Evolutionary conservation across 2,329 filamentous ascomycete species (phyloP).

Genomic region (Colletotrichum melonis): DNA sequence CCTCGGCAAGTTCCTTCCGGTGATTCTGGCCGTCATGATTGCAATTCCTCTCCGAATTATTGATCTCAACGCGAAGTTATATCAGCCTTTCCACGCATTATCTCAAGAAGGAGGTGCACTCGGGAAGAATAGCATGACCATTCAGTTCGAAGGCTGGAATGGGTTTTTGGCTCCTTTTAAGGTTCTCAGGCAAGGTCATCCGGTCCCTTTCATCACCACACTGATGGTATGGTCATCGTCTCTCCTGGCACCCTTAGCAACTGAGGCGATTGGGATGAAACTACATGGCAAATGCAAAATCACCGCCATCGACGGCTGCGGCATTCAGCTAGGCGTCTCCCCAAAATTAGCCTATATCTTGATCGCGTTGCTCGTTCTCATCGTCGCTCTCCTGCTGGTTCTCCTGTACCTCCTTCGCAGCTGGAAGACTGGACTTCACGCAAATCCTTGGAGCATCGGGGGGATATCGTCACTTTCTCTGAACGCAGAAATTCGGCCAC

Average conservation of each 20-base stretch:
- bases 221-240: constrained; percentile 47
- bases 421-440: constrained; percentile 51
- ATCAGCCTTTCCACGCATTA: constrained; percentile 57
- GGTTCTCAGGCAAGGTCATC: constrained; percentile 47
- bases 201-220: constrained; percentile 51
- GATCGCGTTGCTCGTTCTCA: constrained; percentile 44
- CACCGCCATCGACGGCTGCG: constrained; percentile 45
- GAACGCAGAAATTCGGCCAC: constrained; percentile 43
- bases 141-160: constrained; percentile 52
- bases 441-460: constrained; percentile 54
- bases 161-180: constrained; percentile 49
- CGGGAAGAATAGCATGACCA: constrained; percentile 54
- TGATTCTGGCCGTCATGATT: constrained; percentile 52
- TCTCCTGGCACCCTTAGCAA: constrained; percentile 51
- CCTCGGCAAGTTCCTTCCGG: constrained; percentile 54
- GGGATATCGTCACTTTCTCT: constrained; percentile 49
- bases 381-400: constrained; percentile 45
- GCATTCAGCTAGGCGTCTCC: constrained; percentile 48
- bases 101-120: constrained; percentile 47
- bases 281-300: constrained; percentile 48
- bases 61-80: constrained; percentile 53
- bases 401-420: constrained; percentile 43
- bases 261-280: constrained; percentile 52
- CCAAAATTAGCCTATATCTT: constrained; percentile 44
- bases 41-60: constrained; percentile 53